Conservation (phyloP, 805 yeast genomes). For the Yarrowia osloensis region DNA sequence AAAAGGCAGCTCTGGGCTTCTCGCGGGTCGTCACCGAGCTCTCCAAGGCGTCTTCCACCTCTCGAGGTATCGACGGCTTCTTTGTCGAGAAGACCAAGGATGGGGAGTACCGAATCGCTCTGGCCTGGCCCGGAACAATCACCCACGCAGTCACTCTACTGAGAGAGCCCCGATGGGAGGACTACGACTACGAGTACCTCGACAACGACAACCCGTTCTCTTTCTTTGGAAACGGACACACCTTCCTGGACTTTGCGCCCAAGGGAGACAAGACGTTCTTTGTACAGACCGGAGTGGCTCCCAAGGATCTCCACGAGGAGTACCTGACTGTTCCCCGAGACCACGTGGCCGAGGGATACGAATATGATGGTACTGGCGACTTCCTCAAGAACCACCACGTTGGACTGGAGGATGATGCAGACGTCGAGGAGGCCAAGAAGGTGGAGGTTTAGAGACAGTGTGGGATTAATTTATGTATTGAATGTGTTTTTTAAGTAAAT, state of each 20-base stretch:
- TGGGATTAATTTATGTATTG: not conserved
- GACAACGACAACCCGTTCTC: conserved; percentile 31
- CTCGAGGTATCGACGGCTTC: conserved; percentile 23
- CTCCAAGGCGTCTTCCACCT: conserved; percentile 20
- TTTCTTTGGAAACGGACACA: conserved; percentile 35
- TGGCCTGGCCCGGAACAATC: conserved; percentile 33
- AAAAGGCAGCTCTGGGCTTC: conserved; percentile 30
- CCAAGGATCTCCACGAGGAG: conserved; percentile 13
- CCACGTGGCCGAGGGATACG: conserved; percentile 11
- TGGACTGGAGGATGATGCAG: conserved; percentile 3
- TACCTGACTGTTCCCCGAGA: conserved; percentile 16
- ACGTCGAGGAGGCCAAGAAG: conserved; percentile 5
- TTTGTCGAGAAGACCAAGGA: conserved; percentile 21
- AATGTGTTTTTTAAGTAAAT: not conserved
- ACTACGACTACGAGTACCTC: conserved; percentile 33
- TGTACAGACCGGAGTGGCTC: not conserved
- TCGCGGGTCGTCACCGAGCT: conserved; percentile 8
- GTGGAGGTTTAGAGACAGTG: not conserved
- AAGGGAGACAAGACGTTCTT: conserved; percentile 22
- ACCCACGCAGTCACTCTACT: conserved; percentile 31
- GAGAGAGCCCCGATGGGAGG: conserved; percentile 32
- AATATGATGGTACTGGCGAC: conserved; percentile 19
- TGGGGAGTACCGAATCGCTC: conserved; percentile 23
- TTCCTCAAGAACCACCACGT: conserved; percentile 25
- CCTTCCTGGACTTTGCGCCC: conserved; percentile 30